Conservation (phyloP, 768 basidiomycete species). For the Rhodotorula babjevae region DNA sequence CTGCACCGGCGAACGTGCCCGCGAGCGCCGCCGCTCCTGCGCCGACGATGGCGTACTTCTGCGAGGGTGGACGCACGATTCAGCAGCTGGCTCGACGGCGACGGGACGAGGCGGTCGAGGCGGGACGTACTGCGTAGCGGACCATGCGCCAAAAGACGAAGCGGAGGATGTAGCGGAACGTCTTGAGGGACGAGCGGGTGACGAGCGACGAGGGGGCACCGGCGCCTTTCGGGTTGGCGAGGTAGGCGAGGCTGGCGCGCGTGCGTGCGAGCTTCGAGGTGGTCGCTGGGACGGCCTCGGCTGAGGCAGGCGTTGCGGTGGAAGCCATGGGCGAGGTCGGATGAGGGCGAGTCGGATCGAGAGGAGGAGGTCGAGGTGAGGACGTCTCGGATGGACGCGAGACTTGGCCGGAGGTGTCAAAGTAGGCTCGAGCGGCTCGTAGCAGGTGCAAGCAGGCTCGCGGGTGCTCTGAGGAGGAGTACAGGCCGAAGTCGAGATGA, state of each 20-base stretch:
- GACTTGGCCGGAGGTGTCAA: too few relatives aligned
- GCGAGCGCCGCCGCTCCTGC: constrained; percentile 23
- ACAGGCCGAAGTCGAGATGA: too few relatives aligned
- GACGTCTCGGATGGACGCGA: too few relatives aligned
- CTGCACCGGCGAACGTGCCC: constrained; percentile 20
- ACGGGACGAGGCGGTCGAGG: too few relatives aligned
- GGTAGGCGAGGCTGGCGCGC: constrained; percentile 15
- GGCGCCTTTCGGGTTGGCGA: constrained; percentile 3
- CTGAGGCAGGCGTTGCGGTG: background rate
- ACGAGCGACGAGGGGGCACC: constrained; percentile 19
- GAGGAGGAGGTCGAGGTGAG: too few relatives aligned
- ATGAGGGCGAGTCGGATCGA: background rate
- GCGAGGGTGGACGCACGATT: background rate
- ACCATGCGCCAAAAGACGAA: constrained; percentile 34
- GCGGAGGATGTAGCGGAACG: constrained; percentile 18
- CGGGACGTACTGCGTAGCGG: constrained; percentile 19
- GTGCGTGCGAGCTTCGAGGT: background rate
- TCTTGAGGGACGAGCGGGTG: constrained; percentile 16
- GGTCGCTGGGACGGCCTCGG: background rate
- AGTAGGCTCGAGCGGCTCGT: too few relatives aligned
- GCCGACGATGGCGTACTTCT: constrained; percentile 33
- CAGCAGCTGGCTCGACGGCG: too few relatives aligned
- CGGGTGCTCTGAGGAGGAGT: too few relatives aligned
- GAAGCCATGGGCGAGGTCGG: background rate
- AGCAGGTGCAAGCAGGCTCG: too few relatives aligned